A percentile compares a stretch with the other conserved stretches of the same genome.
Evolutionary conservation across 148 eudicot species (phyloP).

Genomic region (Arctostaphylos glauca): DNA sequence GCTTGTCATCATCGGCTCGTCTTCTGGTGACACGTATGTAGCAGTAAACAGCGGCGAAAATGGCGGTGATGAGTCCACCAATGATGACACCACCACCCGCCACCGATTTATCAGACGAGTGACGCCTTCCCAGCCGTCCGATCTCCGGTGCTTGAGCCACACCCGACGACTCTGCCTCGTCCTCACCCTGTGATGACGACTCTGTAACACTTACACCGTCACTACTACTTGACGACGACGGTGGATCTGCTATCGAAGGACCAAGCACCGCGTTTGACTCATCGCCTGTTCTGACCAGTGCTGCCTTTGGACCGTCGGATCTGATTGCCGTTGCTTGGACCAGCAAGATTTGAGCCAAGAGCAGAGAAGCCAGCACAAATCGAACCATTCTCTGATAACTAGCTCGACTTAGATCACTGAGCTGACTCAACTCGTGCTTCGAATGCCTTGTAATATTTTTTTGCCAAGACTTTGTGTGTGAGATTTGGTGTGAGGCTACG

Average conservation of each 20-base stretch:
- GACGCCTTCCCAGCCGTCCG: slow-evolving; percentile 29
- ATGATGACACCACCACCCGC: slow-evolving; percentile 54
- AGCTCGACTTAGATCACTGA: neutral
- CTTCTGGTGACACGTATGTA: slow-evolving; percentile 49
- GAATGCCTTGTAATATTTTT: neutral
- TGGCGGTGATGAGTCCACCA: slow-evolving; percentile 47
- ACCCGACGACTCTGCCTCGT: neutral
- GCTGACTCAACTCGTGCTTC: neutral
- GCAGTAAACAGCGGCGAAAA: slow-evolving; percentile 44
- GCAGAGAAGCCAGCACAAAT: neutral
- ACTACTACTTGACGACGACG: neutral
- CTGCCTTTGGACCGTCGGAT: neutral
- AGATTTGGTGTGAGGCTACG: neutral
- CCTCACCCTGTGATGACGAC: slow-evolving; percentile 12
- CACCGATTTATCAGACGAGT: slow-evolving; percentile 35
- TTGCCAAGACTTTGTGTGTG: neutral
- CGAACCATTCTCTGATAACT: slow-evolving; percentile 2
- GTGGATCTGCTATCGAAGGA: slow-evolving; percentile 10
- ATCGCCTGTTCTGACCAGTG: neutral
- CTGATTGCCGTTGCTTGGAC: slow-evolving; percentile 15
- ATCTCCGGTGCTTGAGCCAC: slow-evolving; percentile 28
- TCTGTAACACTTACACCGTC: neutral
- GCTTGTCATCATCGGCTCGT: slow-evolving; percentile 17
- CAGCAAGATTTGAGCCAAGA: slow-evolving; percentile 14
- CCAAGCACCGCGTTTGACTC: neutral